These are phyloP conservation scores for Neurospora discreta DNA, from an alignment of 495 filamentous ascomycete species.

Conservation along the genomic window DNA sequence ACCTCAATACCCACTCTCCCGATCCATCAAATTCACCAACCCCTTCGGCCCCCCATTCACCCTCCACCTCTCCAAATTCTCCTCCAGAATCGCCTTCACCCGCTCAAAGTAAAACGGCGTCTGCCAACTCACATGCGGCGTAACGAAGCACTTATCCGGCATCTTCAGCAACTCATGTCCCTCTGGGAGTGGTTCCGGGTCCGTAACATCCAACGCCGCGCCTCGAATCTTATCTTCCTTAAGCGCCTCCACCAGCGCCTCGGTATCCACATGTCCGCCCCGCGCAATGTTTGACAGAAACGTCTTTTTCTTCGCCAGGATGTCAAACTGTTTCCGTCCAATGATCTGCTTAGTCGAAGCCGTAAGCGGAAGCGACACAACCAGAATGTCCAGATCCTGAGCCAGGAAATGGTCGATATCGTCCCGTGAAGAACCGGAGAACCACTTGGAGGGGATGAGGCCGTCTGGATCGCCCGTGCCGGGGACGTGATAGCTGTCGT, in stretches of 20 bases:
- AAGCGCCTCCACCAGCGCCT: slow-evolving; percentile 53
- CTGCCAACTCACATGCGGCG: slow-evolving; percentile 65
- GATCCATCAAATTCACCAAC: slow-evolving; percentile 18
- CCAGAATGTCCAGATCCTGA: slow-evolving; percentile 61
- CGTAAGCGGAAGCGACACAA: slow-evolving; percentile 67
- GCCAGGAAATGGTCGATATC: slow-evolving; percentile 54
- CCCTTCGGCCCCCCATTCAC: slow-evolving; percentile 8
- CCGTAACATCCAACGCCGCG: slow-evolving; percentile 75
- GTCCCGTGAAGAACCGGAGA: slow-evolving; percentile 49
- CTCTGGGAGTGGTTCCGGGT: slow-evolving; percentile 68
- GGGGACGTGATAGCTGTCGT: slow-evolving; percentile 58
- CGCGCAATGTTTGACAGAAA: slow-evolving; percentile 68
- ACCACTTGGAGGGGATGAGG: slow-evolving; percentile 59
- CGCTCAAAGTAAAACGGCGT: slow-evolving; percentile 48
- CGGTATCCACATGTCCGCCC: slow-evolving; percentile 59
- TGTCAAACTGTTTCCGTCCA: slow-evolving; percentile 51
- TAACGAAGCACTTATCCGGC: slow-evolving; percentile 56
- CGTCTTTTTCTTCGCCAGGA: slow-evolving; percentile 45
- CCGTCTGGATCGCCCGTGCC: slow-evolving; percentile 73
- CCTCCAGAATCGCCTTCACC: slow-evolving; percentile 41
- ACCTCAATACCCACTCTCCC: neutral
- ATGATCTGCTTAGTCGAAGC: slow-evolving; percentile 53
- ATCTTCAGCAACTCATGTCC: slow-evolving; percentile 63
- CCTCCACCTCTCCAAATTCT: slow-evolving; percentile 20
- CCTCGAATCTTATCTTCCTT: slow-evolving; percentile 50